Conservation (phyloP, 805 yeast genomes). For the Suhomyces prunicola region DNA sequence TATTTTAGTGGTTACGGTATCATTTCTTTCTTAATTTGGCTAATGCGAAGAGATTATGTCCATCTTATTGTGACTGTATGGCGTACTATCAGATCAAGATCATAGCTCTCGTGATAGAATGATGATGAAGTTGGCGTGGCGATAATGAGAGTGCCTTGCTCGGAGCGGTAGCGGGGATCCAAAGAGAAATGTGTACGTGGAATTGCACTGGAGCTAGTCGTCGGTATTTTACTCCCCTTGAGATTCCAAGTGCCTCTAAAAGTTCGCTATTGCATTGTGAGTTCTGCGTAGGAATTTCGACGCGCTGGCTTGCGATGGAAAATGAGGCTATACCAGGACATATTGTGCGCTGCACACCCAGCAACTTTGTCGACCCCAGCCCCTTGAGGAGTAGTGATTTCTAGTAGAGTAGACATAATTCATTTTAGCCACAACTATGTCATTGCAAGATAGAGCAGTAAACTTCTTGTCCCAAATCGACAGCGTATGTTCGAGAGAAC, state of each 20-base stretch:
- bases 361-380: conserved; percentile 3
- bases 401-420: not conserved
- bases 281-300: not conserved
- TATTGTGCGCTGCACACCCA: conserved; percentile 3
- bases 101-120: not conserved
- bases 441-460: conserved; percentile 45
- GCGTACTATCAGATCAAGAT: not conserved
- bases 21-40: not conserved
- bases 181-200: not conserved
- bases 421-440: conserved; percentile 19
- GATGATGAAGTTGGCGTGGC: not conserved
- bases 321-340: not conserved
- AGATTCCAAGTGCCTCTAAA: not conserved
- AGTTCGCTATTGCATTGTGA: not conserved
- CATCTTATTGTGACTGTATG: not conserved
- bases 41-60: not conserved
- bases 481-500: conserved; percentile 35
- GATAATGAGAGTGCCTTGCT: too few relatives aligned
- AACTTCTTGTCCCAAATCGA: conserved; percentile 47
- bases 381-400: not conserved
- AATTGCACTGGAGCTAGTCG: not conserved
- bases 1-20: not conserved
- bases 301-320: not conserved
- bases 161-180: not conserved
- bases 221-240: not conserved